A percentile compares a stretch with the other conserved stretches of the same genome.
These are phyloP conservation scores for Acer saccharum DNA, from an alignment of 345 rosid genomes.

Conservation along the genomic window DNA sequence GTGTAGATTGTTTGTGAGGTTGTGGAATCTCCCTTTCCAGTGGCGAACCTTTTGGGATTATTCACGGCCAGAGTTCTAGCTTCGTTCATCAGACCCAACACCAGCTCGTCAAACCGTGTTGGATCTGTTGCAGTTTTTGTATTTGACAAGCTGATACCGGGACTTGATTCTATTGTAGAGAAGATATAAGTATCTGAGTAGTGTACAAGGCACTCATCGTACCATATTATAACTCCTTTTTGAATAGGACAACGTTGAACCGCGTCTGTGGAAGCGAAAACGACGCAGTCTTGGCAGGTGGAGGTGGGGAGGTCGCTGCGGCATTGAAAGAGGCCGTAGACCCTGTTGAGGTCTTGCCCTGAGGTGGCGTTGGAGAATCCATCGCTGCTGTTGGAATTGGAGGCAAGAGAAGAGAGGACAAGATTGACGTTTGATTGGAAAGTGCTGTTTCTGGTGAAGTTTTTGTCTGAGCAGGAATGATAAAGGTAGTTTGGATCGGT, in stretches of 20 bases:
- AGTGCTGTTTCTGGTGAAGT: slow-evolving; percentile 39
- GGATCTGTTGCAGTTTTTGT: not conserved
- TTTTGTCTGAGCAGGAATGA: slow-evolving; percentile 4
- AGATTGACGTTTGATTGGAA: slow-evolving; percentile 40
- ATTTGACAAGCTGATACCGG: too few species aligned
- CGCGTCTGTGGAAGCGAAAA: slow-evolving; percentile 8
- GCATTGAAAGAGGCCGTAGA: too few species aligned
- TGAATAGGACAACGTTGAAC: slow-evolving; percentile 26
- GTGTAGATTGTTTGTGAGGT: not conserved
- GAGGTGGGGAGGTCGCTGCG: not conserved
- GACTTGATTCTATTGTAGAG: not conserved
- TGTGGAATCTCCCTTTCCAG: not conserved
- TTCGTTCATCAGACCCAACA: not conserved
- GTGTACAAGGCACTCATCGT: slow-evolving; percentile 34
- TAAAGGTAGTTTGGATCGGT: not conserved
- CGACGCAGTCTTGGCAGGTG: slow-evolving; percentile 38
- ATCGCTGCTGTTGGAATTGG: slow-evolving; percentile 21
- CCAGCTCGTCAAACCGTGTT: not conserved
- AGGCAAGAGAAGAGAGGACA: slow-evolving; percentile 35
- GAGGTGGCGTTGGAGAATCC: slow-evolving; percentile 46
- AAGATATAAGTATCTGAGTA: slow-evolving; percentile 36
- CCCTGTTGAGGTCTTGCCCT: slow-evolving; percentile 23
- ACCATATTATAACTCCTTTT: too few species aligned
- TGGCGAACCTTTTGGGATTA: slow-evolving; percentile 11
- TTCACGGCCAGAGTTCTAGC: not conserved